Evolutionary conservation across 78 protist genomes (phyloP).

Genomic region (Dictyostelium capitatum): DNA sequence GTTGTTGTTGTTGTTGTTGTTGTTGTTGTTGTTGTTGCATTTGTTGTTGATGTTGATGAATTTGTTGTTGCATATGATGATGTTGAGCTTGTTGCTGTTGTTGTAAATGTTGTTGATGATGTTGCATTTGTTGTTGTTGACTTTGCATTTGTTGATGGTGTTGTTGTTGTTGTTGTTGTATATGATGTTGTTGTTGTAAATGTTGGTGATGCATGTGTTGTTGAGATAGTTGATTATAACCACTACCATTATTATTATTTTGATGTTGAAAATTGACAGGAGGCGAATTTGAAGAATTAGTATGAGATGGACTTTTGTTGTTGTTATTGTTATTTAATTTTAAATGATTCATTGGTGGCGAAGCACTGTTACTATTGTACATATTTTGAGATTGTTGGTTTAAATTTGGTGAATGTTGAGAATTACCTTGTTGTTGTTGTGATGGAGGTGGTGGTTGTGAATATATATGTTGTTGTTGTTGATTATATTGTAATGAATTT

Average conservation of each 20-base stretch:
- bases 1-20: conserved; percentile 1
- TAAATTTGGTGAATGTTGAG: background rate
- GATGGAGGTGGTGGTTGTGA: too few species aligned
- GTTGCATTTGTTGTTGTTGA: background rate
- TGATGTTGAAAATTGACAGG: background rate
- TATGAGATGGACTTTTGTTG: background rate
- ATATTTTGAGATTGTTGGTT: background rate
- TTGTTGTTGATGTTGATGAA: background rate
- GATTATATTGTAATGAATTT: background rate
- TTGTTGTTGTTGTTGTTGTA: background rate
- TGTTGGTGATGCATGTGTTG: background rate
- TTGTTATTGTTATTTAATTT: background rate
- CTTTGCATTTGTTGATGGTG: background rate
- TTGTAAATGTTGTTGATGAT: background rate
- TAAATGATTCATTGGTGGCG: conserved; percentile 14
- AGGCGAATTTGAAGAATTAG: background rate
- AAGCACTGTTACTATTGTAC: background rate
- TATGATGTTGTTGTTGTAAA: background rate
- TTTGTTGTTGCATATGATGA: background rate
- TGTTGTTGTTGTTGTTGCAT: conserved; percentile 14
- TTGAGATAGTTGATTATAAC: background rate
- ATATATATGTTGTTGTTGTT: conserved; percentile 3
- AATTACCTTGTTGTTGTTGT: background rate
- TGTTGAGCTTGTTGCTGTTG: background rate
- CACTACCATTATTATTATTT: background rate